Conservation (phyloP, 768 basidiomycete genomes). For the Suillus occidentalis region DNA sequence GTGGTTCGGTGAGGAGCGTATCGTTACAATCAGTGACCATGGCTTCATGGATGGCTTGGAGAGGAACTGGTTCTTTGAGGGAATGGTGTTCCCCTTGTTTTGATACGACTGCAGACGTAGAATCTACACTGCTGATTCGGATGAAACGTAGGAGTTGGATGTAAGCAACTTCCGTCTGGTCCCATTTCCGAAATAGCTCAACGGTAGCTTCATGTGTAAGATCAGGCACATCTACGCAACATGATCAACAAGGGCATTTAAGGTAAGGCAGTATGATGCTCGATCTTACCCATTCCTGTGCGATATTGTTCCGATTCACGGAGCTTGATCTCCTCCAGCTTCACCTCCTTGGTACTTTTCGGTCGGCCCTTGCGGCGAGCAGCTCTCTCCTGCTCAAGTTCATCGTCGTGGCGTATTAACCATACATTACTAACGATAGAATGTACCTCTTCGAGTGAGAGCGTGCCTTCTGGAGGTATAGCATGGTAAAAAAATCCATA, state of each 20-base stretch:
- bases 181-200: constrained; percentile 74
- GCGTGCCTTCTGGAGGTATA: constrained; percentile 55
- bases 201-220: constrained; percentile 72
- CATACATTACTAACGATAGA: constrained; percentile 62
- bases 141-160: constrained; percentile 73
- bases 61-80: constrained; percentile 20
- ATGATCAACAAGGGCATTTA: constrained; percentile 1
- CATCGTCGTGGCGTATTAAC: constrained; percentile 70
- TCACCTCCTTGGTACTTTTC: constrained; percentile 64
- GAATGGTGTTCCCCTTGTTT: constrained; percentile 58
- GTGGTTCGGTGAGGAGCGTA: constrained; percentile 28
- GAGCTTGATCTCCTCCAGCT: constrained; percentile 69
- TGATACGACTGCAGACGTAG: constrained; percentile 49
- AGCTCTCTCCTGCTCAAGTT: constrained; percentile 59
- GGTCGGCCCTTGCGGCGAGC: constrained; percentile 72
- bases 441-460: constrained; percentile 69
- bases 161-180: constrained; percentile 71
- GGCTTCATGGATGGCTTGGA: constrained; percentile 17
- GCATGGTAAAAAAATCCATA: constrained; percentile 78
- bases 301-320: constrained; percentile 72
- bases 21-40: constrained; percentile 32
- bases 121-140: constrained; percentile 63
- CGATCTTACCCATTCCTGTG: constrained; percentile 71
- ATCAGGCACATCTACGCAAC: constrained; percentile 67
- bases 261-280: constrained; percentile 3